Percentiles rank a stretch among this genome's conserved stretches.
Evolutionary conservation across 768 basidiomycete genomes (phyloP).

Genomic region (Hericium rajendrae): DNA sequence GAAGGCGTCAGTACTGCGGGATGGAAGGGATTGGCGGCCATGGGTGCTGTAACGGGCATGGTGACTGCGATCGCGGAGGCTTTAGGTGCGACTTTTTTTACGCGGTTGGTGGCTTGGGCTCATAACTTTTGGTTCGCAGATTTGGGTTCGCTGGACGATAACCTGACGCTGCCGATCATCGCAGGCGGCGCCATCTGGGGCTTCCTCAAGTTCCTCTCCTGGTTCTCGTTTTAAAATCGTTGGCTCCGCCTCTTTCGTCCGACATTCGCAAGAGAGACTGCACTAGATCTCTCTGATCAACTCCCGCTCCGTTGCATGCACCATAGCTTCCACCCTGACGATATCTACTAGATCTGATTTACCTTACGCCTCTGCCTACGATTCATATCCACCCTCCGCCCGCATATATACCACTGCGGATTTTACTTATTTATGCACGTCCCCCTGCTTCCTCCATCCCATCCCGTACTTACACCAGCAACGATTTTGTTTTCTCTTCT

Average conservation of each 20-base stretch:
- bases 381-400: too few relatives aligned
- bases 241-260: neutral
- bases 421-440: too few relatives aligned
- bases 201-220: conserved; percentile 34
- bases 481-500: too few relatives aligned
- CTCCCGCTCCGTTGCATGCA: neutral
- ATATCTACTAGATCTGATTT: too few relatives aligned
- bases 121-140: conserved; percentile 33
- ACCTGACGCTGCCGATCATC: conserved; percentile 81
- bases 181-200: conserved; percentile 66
- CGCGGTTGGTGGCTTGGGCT: neutral
- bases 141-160: conserved; percentile 79
- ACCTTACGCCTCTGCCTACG: too few relatives aligned
- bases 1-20: conserved; percentile 24
- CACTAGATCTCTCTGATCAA: neutral
- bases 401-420: too few relatives aligned
- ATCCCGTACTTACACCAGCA: too few relatives aligned
- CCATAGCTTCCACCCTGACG: neutral
- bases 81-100: conserved; percentile 46
- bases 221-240: conserved; percentile 17
- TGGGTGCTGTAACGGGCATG: conserved; percentile 60
- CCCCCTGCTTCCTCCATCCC: too few relatives aligned
- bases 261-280: neutral
- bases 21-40: conserved; percentile 40
- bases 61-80: conserved; percentile 86